Conservation (phyloP, 2,329 filamentous ascomycete species). For the Lasiodiplodia sp. region DNA sequence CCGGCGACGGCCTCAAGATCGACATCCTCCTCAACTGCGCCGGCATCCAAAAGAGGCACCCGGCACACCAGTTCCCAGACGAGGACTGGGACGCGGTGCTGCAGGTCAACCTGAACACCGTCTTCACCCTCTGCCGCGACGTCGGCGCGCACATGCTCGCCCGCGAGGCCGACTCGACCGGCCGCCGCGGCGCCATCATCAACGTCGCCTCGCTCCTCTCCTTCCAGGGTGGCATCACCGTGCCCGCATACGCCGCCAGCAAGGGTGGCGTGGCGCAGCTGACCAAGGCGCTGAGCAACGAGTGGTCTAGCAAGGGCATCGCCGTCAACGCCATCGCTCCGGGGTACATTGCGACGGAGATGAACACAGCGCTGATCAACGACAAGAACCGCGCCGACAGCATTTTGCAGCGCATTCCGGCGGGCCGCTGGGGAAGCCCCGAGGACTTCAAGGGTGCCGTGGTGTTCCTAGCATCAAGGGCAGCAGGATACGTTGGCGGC, state of each 20-base stretch:
- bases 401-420: constrained; percentile 83
- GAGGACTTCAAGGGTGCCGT: constrained; percentile 88
- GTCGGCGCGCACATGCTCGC: constrained; percentile 79
- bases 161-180: constrained; percentile 57
- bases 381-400: constrained; percentile 73
- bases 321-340: constrained; percentile 89
- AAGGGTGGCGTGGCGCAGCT: constrained; percentile 87
- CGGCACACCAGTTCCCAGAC: constrained; percentile 77
- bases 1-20: constrained; percentile 69
- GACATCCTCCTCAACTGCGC: constrained; percentile 86
- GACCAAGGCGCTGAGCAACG: constrained; percentile 84
- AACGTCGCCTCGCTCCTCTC: constrained; percentile 83
- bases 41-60: constrained; percentile 82
- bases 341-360: constrained; percentile 91
- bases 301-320: constrained; percentile 82
- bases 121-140: constrained; percentile 80
- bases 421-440: constrained; percentile 80
- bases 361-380: constrained; percentile 84
- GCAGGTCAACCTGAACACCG: constrained; percentile 84
- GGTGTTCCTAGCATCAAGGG: constrained; percentile 77
- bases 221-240: constrained; percentile 87
- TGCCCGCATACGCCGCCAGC: constrained; percentile 84
- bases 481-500: constrained; percentile 82
- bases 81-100: constrained; percentile 81
- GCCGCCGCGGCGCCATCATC: constrained; percentile 75